These are phyloP conservation scores for Anaeromyces robustus DNA, from an alignment of 192 early-diverging fungal genomes.

Conservation along the genomic window DNA sequence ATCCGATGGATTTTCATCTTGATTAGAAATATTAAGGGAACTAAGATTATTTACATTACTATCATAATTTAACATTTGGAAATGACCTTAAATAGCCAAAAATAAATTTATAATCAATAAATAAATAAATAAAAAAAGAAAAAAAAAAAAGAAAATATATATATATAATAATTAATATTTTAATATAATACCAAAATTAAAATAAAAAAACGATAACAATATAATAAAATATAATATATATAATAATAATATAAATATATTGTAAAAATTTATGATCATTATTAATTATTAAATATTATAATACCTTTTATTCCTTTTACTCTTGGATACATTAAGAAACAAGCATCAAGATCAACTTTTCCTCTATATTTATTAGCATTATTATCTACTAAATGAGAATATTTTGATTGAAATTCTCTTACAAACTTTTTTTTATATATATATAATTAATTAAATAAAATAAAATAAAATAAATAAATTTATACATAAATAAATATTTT, in stretches of 20 bases:
- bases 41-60: neutral
- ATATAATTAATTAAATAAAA: neutral
- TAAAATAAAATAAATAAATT: constrained; percentile 1
- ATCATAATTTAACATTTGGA: neutral
- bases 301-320: constrained; percentile 24
- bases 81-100: neutral
- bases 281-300: too few relatives aligned
- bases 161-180: too few relatives aligned
- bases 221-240: too few relatives aligned
- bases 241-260: too few relatives aligned
- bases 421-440: constrained; percentile 15
- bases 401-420: constrained; percentile 27
- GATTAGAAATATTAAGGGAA: neutral
- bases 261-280: too few relatives aligned
- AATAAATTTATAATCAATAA: too few relatives aligned
- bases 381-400: constrained; percentile 22
- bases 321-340: constrained; percentile 24
- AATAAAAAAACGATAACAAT: too few relatives aligned
- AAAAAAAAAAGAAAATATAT: too few relatives aligned
- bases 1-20: neutral
- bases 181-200: too few relatives aligned
- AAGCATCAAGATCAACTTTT: constrained; percentile 19
- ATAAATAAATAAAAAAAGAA: too few relatives aligned
- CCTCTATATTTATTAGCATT: constrained; percentile 22
- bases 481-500: too few relatives aligned